Base-by-base conservation (phyloP, 2,329 filamentous ascomycete genomes). In the Aureobasidium sp. region DNA sequence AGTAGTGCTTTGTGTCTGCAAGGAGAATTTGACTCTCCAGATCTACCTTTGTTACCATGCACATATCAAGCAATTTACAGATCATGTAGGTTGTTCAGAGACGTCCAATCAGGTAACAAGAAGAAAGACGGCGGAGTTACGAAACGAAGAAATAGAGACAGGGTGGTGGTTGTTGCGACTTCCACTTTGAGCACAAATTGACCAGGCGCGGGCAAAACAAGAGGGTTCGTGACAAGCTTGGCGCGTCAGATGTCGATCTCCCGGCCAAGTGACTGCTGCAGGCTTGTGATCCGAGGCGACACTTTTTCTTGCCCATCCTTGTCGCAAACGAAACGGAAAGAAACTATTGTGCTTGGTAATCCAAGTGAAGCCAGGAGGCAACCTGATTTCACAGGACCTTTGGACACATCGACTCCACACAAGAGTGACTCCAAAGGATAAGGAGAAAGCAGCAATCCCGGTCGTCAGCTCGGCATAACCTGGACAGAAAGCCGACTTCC, bases 221-320 rank as follows among this genome's bases (percentile, higher is more conserved):
- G 12, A 44, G 26, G 39, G 37, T 56, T 34, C 27, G 15, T 27
- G 53, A 27, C 53, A 46, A 26, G 39, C 27, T 43, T 34, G 53
- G 53, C 53, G 53, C 39, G 53, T 44, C 9, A 26, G 53, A 26
- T 46, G 53, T 36, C 53, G 53, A 57, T 57, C 53, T 34, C n/a
- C 27, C n/a, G 53, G 1, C 5, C n/a, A 17, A 44, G 27, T 39
- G 39, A 39, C 20, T 20, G 34, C 36, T 34, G 53, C 12, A 44
- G 39, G 39, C 24, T 56, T 44, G 13, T n/a, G 13, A n/a, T 41
- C 10, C 34, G 36, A 55, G 51, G 51, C 51, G 51, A 27, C n/a
- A 20, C n/a, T 36, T 44, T 57, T 46, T 46, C n/a, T 36, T 29
- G 6, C 3, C 20, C 53, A 57, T 20, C n/a, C 10, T 15, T 13